Percentiles rank a stretch among this genome's conserved stretches.
These are phyloP conservation scores for Thuja plicata DNA, from an alignment of 83 land plant genomes.

Conservation along the genomic window DNA sequence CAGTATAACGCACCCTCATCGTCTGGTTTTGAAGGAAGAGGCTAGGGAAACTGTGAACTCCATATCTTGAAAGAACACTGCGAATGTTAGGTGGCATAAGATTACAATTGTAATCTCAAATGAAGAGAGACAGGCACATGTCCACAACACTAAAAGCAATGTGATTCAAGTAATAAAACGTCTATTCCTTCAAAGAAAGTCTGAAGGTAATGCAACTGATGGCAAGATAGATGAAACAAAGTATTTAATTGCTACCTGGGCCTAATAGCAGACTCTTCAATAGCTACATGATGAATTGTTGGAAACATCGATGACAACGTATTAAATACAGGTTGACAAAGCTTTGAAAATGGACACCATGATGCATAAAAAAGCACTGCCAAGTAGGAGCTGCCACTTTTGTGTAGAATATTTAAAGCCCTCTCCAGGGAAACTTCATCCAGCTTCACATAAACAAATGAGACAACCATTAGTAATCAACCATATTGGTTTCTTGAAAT, in stretches of 20 bases:
- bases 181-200: not conserved
- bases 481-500: not conserved
- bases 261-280: constrained; percentile 62
- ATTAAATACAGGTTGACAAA: constrained; percentile 41
- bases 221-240: not conserved
- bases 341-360: constrained; percentile 75
- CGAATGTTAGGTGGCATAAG: constrained; percentile 16
- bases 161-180: not conserved
- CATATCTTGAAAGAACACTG: constrained; percentile 86
- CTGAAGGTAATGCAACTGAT: not conserved
- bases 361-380: constrained; percentile 78
- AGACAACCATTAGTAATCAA: not conserved
- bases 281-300: constrained; percentile 58
- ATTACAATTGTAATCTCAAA: constrained; percentile 11
- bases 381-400: constrained; percentile 29
- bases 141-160: not conserved
- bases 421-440: constrained; percentile 53
- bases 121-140: not conserved
- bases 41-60: constrained; percentile 88
- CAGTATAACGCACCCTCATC: constrained; percentile 70
- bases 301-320: constrained; percentile 53
- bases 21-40: constrained; percentile 74
- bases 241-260: constrained; percentile 43
- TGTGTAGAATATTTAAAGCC: constrained; percentile 52
- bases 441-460: constrained; percentile 37